phyloP scores from a whole-genome alignment of 2,329 filamentous ascomycete genomes.

The Beauveria medogensis region DNA sequence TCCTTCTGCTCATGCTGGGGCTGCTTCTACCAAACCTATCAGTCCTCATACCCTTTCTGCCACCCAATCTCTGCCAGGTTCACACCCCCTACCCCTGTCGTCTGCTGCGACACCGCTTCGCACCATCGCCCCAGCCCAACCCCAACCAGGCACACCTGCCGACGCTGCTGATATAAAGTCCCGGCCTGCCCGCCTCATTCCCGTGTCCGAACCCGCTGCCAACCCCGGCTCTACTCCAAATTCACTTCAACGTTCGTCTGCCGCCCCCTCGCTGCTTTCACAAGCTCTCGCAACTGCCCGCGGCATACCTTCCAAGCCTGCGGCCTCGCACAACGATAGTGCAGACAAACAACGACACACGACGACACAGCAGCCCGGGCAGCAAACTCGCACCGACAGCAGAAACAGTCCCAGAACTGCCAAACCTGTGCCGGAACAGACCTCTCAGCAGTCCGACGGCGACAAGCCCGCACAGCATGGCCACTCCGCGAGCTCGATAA shows the following conservation, averaged over 20 bases:
- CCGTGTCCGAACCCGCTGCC: background rate
- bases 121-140: constrained; percentile 3
- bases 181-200: background rate
- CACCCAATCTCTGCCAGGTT: background rate
- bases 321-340: background rate
- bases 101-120: constrained; percentile 9
- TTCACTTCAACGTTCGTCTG: background rate
- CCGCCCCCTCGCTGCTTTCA: constrained; percentile 7
- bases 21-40: background rate
- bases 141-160: constrained; percentile 8
- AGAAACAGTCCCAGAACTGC: background rate
- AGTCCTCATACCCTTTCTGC: background rate
- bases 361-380: background rate
- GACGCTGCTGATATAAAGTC: constrained; percentile 9
- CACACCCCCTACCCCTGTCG: constrained; percentile 8
- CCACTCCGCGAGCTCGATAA: background rate
- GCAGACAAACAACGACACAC: background rate
- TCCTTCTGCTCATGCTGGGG: background rate
- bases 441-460: background rate
- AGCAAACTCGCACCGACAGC: background rate
- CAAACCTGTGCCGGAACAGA: background rate
- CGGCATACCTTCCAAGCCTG: constrained; percentile 7
- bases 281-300: constrained; percentile 11
- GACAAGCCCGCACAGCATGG: background rate
- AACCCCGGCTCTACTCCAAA: background rate